phyloP scores from a whole-genome alignment of 2,329 filamentous ascomycete species.

The Metarhizium album region DNA sequence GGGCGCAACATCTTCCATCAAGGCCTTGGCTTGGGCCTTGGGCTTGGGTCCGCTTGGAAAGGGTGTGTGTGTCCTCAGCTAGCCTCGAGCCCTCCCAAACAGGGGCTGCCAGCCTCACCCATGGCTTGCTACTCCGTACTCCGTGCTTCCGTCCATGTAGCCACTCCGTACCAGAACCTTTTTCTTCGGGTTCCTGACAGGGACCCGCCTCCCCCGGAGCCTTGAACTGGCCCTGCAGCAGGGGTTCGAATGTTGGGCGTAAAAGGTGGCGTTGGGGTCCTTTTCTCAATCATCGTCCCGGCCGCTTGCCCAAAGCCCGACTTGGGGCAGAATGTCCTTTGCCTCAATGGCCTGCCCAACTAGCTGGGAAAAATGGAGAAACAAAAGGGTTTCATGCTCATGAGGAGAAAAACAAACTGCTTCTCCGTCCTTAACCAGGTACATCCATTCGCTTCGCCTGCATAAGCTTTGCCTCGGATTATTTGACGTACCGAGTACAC shows the following conservation, averaged over 20 bases:
- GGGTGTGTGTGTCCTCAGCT: constrained; percentile 2
- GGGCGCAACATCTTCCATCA: background rate
- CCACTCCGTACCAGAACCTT: background rate
- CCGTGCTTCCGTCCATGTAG: too few relatives aligned
- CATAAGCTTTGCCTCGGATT: background rate
- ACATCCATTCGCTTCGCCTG: too few relatives aligned
- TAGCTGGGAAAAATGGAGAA: background rate
- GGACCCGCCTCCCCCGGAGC: constrained; percentile 7
- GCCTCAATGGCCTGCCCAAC: background rate
- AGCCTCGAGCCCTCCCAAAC: constrained; percentile 3
- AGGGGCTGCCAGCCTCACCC: constrained; percentile 1
- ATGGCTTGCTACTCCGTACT: too few relatives aligned
- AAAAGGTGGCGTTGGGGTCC: constrained; percentile 5
- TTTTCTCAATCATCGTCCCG: background rate
- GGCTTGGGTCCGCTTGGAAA: background rate
- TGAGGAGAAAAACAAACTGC: background rate
- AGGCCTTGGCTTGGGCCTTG: background rate
- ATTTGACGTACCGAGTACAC: background rate
- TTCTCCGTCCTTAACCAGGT: too few relatives aligned
- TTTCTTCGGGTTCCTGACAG: constrained; percentile 8
- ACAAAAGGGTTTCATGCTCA: background rate
- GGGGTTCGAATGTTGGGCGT: constrained; percentile 3
- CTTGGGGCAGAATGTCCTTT: background rate
- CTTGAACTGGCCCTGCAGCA: constrained; percentile 5
- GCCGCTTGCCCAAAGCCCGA: background rate